Conservation (phyloP, 2,329 filamentous ascomycete genomes). For the Beauveria medogensis region DNA sequence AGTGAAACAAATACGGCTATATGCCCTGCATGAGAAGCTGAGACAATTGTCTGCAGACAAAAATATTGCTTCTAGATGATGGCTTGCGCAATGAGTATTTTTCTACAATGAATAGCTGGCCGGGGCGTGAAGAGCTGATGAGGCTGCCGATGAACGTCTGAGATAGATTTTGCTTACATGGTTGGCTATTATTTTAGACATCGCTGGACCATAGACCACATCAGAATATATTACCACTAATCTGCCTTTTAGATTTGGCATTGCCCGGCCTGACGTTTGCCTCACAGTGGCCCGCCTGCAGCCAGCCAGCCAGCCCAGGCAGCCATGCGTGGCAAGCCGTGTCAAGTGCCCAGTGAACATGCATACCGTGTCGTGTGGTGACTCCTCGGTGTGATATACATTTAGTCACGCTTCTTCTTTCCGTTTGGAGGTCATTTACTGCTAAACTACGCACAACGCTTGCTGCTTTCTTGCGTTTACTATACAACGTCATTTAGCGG, state of each 20-base stretch:
- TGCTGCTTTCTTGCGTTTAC: not conserved
- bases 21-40: constrained; percentile 17
- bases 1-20: constrained; percentile 16
- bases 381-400: not conserved
- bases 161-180: not conserved
- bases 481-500: not conserved
- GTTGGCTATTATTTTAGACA: not conserved
- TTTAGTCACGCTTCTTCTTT: not conserved
- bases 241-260: not conserved
- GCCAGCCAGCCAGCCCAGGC: constrained; percentile 4
- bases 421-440: not conserved
- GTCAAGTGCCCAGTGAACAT: constrained; percentile 1
- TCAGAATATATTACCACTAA: not conserved
- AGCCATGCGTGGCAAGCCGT: constrained; percentile 5
- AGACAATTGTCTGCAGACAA: constrained; percentile 12
- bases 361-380: not conserved
- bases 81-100: not conserved
- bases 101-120: not conserved
- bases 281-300: constrained; percentile 4
- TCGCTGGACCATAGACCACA: not conserved
- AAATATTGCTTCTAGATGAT: not conserved
- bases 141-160: not conserved
- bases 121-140: not conserved
- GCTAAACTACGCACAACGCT: not conserved
- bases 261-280: constrained; percentile 4